Percentiles rank a stretch among this genome's conserved stretches.
Conservation (phyloP, 495 filamentous ascomycete species). For the Podospora tetraspora region DNA sequence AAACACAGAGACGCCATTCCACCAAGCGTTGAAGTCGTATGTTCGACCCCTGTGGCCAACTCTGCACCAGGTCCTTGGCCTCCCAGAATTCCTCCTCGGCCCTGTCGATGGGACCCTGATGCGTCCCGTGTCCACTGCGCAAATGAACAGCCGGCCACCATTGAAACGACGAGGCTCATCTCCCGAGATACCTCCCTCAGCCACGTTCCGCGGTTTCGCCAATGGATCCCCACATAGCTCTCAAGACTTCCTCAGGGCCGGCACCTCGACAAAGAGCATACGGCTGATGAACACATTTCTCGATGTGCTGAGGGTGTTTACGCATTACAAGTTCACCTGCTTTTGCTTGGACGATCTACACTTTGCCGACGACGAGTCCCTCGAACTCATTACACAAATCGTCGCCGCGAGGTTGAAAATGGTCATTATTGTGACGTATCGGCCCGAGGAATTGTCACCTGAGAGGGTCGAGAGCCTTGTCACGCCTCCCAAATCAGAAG, state of each 20-base stretch:
- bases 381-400: slow-evolving; percentile 72
- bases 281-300: slow-evolving; percentile 78
- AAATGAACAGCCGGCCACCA: slow-evolving; percentile 15
- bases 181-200: slow-evolving; percentile 30
- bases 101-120: slow-evolving; percentile 23
- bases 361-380: slow-evolving; percentile 77
- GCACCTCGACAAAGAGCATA: slow-evolving; percentile 65
- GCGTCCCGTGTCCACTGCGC: slow-evolving; percentile 20
- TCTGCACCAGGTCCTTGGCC: slow-evolving; percentile 67
- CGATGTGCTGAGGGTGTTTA: slow-evolving; percentile 74
- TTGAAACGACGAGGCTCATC: slow-evolving; percentile 40
- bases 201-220: slow-evolving; percentile 9
- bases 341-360: slow-evolving; percentile 83
- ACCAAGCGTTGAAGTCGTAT: slow-evolving; percentile 65
- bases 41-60: slow-evolving; percentile 73
- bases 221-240: slow-evolving; percentile 47
- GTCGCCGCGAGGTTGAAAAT: slow-evolving; percentile 67
- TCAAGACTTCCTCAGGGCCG: slow-evolving; percentile 64
- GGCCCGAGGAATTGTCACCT: slow-evolving; percentile 48
- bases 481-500: slow-evolving; percentile 43
- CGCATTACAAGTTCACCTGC: slow-evolving; percentile 72
- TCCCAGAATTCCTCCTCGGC: slow-evolving; percentile 68
- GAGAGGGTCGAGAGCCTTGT: slow-evolving; percentile 44
- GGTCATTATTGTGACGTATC: slow-evolving; percentile 66
- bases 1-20: slow-evolving; percentile 77